These are phyloP conservation scores for Neocallimastix lanati DNA, from an alignment of 192 early-diverging fungal genomes.

Conservation along the genomic window DNA sequence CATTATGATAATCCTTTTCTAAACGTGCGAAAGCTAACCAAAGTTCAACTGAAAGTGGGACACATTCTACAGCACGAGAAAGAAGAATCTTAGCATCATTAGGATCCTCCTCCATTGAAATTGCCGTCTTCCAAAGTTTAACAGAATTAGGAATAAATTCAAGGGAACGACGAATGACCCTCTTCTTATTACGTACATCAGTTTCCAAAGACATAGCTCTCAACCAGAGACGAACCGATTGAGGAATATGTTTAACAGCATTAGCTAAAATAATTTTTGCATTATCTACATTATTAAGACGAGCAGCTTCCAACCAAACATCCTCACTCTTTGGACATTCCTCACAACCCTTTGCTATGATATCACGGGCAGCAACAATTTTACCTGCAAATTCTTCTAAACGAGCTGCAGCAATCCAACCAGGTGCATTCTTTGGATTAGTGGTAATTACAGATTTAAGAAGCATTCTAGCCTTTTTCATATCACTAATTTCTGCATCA, in stretches of 20 bases:
- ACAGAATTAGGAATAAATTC: conserved; percentile 87
- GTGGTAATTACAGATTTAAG: conserved; percentile 77
- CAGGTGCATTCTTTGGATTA: conserved; percentile 89
- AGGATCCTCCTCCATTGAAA: conserved; percentile 78
- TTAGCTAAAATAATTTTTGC: conserved; percentile 82
- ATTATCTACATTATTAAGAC: conserved; percentile 63
- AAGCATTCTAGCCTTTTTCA: conserved; percentile 75
- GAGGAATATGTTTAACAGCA: conserved; percentile 73
- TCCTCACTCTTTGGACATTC: conserved; percentile 89
- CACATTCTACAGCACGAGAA: conserved; percentile 81
- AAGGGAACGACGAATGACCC: conserved; percentile 72
- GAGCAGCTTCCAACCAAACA: conserved; percentile 89
- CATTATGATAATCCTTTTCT: conserved; percentile 65
- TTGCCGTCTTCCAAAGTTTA: conserved; percentile 78
- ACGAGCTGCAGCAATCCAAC: conserved; percentile 95
- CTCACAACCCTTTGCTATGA: conserved; percentile 81
- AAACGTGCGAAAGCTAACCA: conserved; percentile 91
- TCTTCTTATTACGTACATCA: conserved; percentile 52
- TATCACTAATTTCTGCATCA: conserved; percentile 66
- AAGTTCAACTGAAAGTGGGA: conserved; percentile 73
- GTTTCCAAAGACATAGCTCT: conserved; percentile 70
- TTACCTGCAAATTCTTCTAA: conserved; percentile 86
- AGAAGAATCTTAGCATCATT: conserved; percentile 80
- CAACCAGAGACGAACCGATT: conserved; percentile 85
- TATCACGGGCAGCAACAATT: conserved; percentile 54